Percentiles rank a stretch among this genome's conserved stretches.
These are phyloP conservation scores for Penicillium nucicola DNA, from an alignment of 495 filamentous ascomycete species.

Conservation along the genomic window DNA sequence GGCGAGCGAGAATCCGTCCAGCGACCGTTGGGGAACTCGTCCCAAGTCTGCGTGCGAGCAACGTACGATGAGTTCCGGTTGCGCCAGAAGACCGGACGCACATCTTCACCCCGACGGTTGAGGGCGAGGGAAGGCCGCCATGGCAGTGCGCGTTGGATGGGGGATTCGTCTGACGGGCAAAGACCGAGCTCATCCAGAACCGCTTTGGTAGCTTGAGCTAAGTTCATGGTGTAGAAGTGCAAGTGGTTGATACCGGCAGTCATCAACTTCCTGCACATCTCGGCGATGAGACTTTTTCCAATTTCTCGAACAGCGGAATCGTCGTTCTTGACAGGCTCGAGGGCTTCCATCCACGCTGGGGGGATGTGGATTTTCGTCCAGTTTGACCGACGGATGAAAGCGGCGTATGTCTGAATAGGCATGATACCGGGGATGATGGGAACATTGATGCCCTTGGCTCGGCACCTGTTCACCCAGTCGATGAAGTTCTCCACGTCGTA, in stretches of 20 bases:
- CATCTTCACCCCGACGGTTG: conserved; percentile 87
- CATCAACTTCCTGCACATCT: conserved; percentile 84
- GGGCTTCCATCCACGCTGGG: conserved; percentile 68
- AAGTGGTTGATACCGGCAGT: conserved; percentile 79
- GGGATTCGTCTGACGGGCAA: conserved; percentile 69
- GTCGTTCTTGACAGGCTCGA: conserved; percentile 96
- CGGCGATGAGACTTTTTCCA: conserved; percentile 84
- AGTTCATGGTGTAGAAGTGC: conserved; percentile 99
- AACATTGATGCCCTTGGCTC: conserved; percentile 77
- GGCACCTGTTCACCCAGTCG: conserved; percentile 80
- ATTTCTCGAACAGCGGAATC: conserved; percentile 89
- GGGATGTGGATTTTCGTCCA: conserved; percentile 87
- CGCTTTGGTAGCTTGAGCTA: conserved; percentile 90
- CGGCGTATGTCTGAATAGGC: conserved; percentile 94
- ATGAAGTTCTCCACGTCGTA: conserved; percentile 96
- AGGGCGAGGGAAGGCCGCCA: conserved; percentile 93
- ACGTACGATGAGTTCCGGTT: conserved; percentile 96
- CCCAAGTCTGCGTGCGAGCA: conserved; percentile 94
- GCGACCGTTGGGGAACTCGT: conserved; percentile 98
- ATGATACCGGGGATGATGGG: conserved; percentile 98
- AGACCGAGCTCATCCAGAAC: conserved; percentile 86
- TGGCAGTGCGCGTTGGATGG: conserved; percentile 78
- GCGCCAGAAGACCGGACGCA: conserved; percentile 98
- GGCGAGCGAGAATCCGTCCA: conserved; percentile 98
- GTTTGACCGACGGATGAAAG: conserved; percentile 82